A percentile compares a stretch with the other conserved stretches of the same genome.
Conservation (phyloP, 164 flowering plant genomes). For the Berberis thunbergii region DNA sequence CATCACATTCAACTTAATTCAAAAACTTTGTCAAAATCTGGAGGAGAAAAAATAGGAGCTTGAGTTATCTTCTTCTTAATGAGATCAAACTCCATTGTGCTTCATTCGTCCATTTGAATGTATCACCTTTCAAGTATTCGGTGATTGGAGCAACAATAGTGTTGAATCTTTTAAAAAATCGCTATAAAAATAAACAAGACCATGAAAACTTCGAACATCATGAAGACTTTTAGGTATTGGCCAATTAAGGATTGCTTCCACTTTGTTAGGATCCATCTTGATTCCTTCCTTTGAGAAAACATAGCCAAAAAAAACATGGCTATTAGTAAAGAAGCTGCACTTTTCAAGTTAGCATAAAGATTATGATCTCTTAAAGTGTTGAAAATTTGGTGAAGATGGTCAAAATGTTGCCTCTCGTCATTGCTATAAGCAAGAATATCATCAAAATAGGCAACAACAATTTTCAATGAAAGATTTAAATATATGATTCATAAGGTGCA, state of each 20-base stretch:
- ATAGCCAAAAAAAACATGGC: too few relatives aligned
- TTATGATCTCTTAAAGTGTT: background rate
- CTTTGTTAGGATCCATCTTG: background rate
- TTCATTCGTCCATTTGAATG: background rate
- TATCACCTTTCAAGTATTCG: background rate
- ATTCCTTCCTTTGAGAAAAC: background rate
- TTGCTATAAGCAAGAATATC: conserved; percentile 4
- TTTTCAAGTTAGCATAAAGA: background rate
- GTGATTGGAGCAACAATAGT: background rate
- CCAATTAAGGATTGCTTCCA: background rate
- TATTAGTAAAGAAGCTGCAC: background rate
- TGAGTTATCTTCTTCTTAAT: background rate
- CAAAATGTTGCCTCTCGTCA: background rate
- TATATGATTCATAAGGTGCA: background rate
- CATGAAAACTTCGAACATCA: background rate
- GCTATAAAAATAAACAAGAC: background rate
- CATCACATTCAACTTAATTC: conserved; percentile 3
- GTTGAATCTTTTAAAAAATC: background rate
- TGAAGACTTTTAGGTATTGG: background rate
- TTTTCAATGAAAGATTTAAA: background rate
- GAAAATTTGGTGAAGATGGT: background rate
- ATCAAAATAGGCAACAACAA: conserved; percentile 11
- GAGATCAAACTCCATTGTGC: background rate
- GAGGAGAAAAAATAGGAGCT: background rate
- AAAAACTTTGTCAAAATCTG: background rate